phyloP scores from a whole-genome alignment of 208 protist species.

The Entamoeba histolytica region DNA sequence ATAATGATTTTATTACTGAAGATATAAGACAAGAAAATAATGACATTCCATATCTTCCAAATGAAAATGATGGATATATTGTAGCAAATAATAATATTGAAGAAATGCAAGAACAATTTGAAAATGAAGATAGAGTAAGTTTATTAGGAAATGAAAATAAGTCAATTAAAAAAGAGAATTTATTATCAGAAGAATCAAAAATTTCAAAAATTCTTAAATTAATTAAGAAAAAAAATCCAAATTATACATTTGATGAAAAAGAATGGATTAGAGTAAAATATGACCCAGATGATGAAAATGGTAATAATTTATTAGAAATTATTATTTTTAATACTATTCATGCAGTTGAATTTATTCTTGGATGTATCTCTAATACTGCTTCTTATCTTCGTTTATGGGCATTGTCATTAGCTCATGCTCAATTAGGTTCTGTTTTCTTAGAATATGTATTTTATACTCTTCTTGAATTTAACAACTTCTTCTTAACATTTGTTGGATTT shows the following conservation, averaged over 20 bases:
- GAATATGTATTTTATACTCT: constrained; percentile 6
- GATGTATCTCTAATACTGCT: constrained; percentile 94
- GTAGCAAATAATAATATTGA: neutral
- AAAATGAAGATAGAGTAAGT: neutral
- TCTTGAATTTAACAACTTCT: neutral
- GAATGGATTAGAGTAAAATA: neutral
- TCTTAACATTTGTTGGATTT: constrained; percentile 64
- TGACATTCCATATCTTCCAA: neutral
- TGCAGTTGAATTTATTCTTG: constrained; percentile 95
- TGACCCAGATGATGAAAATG: neutral
- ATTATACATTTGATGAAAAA: neutral
- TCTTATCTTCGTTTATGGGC: constrained; percentile 99
- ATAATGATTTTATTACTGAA: neutral
- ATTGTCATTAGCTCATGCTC: constrained; percentile 87
- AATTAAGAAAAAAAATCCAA: neutral
- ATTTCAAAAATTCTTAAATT: neutral
- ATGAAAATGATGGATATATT: neutral
- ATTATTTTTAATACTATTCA: constrained; percentile 90
- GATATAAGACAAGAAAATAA: neutral
- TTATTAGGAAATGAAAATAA: neutral
- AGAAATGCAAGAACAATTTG: neutral
- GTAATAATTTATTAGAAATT: constrained; percentile 61
- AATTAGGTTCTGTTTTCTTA: constrained; percentile 19
- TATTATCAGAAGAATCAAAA: neutral
- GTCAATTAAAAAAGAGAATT: neutral